These are phyloP conservation scores for Cyphellophora attinorum DNA, from an alignment of 2,329 filamentous ascomycete genomes.

Conservation along the genomic window DNA sequence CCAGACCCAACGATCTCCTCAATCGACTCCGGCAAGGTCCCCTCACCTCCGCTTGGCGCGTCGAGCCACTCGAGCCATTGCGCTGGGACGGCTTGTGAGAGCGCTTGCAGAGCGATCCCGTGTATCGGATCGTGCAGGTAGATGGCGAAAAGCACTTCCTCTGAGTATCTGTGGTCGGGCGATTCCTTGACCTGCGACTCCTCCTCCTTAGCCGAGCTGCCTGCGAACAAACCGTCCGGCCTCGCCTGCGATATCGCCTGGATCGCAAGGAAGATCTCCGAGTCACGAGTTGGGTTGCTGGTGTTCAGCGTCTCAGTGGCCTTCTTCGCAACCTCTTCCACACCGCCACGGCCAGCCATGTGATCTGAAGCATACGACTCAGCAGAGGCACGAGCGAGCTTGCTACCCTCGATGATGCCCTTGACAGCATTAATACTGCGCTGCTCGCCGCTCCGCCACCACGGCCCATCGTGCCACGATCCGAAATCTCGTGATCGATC, in stretches of 20 bases:
- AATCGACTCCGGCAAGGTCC: slow-evolving; percentile 69
- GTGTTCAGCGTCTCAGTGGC: slow-evolving; percentile 73
- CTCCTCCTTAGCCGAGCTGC: slow-evolving; percentile 35
- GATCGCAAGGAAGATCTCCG: slow-evolving; percentile 90
- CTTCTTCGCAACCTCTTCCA: slow-evolving; percentile 69
- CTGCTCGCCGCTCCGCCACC: slow-evolving; percentile 67
- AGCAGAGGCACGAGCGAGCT: slow-evolving; percentile 79
- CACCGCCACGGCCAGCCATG: slow-evolving; percentile 65
- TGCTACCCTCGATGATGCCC: slow-evolving; percentile 77
- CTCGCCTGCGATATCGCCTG: slow-evolving; percentile 67
- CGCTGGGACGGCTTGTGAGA: slow-evolving; percentile 74
- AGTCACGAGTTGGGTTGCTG: slow-evolving; percentile 80
- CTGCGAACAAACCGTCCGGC: slow-evolving; percentile 58
- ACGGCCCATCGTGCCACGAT: slow-evolving; percentile 89
- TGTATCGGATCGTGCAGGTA: slow-evolving; percentile 82
- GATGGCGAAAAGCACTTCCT: slow-evolving; percentile 66
- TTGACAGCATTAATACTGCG: slow-evolving; percentile 72
- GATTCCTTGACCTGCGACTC: slow-evolving; percentile 17
- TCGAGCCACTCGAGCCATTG: slow-evolving; percentile 92
- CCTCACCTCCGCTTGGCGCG: slow-evolving; percentile 43
- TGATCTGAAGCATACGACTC: slow-evolving; percentile 82
- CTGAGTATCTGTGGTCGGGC: slow-evolving; percentile 29
- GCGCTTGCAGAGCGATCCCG: slow-evolving; percentile 71
- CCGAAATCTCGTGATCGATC: slow-evolving; percentile 47
- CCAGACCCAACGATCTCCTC: slow-evolving; percentile 66